Evolutionary conservation across 345 rosid species (phyloP).

Genomic region (Salix purpurea): DNA sequence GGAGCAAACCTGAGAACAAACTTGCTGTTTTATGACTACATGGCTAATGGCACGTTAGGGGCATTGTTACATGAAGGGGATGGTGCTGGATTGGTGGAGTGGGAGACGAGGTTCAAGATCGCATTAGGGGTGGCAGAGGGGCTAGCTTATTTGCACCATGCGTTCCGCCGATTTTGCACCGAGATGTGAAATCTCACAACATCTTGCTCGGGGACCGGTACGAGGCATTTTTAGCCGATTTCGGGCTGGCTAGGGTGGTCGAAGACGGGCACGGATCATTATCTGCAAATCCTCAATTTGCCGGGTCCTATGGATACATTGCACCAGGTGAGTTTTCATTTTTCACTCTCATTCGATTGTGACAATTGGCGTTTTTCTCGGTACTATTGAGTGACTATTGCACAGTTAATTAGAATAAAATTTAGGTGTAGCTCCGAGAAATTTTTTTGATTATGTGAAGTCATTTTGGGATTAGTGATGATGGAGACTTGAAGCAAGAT

Average conservation of each 20-base stretch:
- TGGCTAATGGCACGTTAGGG: slow-evolving; percentile 64
- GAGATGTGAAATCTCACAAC: slow-evolving; percentile 80
- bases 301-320: slow-evolving; percentile 90
- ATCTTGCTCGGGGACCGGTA: slow-evolving; percentile 58
- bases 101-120: slow-evolving; percentile 70
- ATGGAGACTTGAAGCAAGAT: not conserved
- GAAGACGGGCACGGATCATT: slow-evolving; percentile 45
- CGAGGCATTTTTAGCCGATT: slow-evolving; percentile 80
- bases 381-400: not conserved
- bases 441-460: not conserved
- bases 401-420: not conserved
- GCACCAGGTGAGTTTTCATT: slow-evolving; percentile 62
- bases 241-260: slow-evolving; percentile 71
- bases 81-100: slow-evolving; percentile 33
- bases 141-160: slow-evolving; percentile 77
- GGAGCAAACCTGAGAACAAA: slow-evolving; percentile 64
- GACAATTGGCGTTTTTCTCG: not conserved
- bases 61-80: slow-evolving; percentile 48
- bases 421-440: not conserved
- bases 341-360: not conserved
- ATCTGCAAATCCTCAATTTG: slow-evolving; percentile 54
- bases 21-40: slow-evolving; percentile 65
- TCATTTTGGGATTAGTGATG: not conserved
- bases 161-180: slow-evolving; percentile 67
- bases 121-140: slow-evolving; percentile 78